Evolutionary conservation across 2,329 filamentous ascomycete species (phyloP).

Genomic region (Sclerotinia minor): DNA sequence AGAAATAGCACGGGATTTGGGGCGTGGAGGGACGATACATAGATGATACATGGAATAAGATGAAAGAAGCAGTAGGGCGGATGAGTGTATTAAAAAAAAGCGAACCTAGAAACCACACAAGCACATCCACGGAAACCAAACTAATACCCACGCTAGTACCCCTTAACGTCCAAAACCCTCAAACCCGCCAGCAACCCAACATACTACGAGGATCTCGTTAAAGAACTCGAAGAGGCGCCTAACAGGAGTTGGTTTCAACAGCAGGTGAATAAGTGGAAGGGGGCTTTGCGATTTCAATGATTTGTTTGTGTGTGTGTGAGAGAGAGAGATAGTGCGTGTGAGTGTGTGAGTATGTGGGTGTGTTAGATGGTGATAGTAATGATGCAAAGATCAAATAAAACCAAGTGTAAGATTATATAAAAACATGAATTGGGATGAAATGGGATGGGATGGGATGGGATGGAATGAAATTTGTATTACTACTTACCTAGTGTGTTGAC

Average conservation of each 20-base stretch:
- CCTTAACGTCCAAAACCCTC: constrained; percentile 52
- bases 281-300: constrained; percentile 59
- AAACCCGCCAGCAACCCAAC: constrained; percentile 62
- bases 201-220: constrained; percentile 61
- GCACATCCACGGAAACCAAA: no score
- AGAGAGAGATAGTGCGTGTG: no score
- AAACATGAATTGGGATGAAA: background rate
- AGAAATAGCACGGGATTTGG: background rate
- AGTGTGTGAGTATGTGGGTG: no score
- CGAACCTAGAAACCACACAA: no score
- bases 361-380: background rate
- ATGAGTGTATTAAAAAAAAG: no score
- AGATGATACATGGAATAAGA: background rate
- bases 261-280: constrained; percentile 55
- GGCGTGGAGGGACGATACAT: constrained; percentile 2
- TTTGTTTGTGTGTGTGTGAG: no score
- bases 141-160: constrained; percentile 44
- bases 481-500: no score
- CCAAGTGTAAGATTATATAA: background rate
- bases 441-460: background rate
- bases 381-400: background rate
- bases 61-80: constrained; percentile 6
- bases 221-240: constrained; percentile 64
- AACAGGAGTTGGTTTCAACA: constrained; percentile 55
- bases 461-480: background rate